These are phyloP conservation scores for Tuber calosporum DNA, from an alignment of 495 filamentous ascomycete species.

Conservation along the genomic window DNA sequence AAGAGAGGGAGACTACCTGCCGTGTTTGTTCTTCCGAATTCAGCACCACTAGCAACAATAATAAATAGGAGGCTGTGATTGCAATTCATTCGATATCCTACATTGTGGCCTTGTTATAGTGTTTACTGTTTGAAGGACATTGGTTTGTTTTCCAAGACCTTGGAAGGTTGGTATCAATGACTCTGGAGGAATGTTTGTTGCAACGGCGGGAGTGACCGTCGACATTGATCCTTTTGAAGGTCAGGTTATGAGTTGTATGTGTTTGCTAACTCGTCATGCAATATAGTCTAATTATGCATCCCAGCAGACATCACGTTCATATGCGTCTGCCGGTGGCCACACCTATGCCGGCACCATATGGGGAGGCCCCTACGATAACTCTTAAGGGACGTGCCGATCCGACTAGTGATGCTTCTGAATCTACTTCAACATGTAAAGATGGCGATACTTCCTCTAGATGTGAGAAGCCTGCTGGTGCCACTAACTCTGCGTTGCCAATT, in stretches of 20 bases:
- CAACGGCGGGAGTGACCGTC: background rate
- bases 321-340: conserved; percentile 16
- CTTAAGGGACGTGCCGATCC: conserved; percentile 20
- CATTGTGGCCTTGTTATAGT: background rate
- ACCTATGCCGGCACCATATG: conserved; percentile 5
- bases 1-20: background rate
- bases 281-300: conserved; percentile 25
- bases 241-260: background rate
- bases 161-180: background rate
- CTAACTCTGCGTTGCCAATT: conserved; percentile 63
- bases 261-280: background rate
- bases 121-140: background rate
- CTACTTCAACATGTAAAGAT: conserved; percentile 18
- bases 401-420: background rate
- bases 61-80: background rate
- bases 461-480: conserved; percentile 53
- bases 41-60: background rate
- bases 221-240: background rate
- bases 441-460: conserved; percentile 45
- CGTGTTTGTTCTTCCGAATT: background rate
- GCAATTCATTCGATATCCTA: background rate
- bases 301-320: conserved; percentile 26
- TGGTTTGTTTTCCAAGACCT: background rate
- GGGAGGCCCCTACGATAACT: conserved; percentile 4
- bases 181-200: background rate